Conservation (phyloP, 345 rosid species). For the Syzygium oleosum region DNA sequence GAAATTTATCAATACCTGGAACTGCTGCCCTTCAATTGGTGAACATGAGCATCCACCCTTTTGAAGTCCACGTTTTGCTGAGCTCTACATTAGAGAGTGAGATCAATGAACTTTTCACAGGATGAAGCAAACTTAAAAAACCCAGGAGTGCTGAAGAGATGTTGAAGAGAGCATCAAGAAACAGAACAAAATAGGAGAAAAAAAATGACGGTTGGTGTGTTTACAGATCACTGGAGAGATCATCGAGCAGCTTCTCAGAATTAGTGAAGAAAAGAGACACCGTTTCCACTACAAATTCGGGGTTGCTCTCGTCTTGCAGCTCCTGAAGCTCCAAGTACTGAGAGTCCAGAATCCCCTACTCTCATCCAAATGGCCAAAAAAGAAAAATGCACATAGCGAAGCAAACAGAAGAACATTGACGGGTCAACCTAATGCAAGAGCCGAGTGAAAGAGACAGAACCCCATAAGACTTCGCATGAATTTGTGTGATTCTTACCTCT, state of each 20-base stretch:
- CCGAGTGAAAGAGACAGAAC: background rate
- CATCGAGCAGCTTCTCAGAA: slow-evolving; percentile 77
- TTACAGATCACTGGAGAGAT: slow-evolving; percentile 64
- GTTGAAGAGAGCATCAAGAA: background rate
- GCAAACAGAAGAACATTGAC: background rate
- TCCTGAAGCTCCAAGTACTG: slow-evolving; percentile 82
- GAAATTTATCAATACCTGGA: slow-evolving; percentile 43
- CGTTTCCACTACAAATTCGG: slow-evolving; percentile 85
- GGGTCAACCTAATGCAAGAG: background rate
- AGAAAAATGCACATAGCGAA: background rate
- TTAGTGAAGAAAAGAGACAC: slow-evolving; percentile 80
- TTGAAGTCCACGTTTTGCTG: slow-evolving; percentile 70
- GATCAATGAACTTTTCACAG: background rate
- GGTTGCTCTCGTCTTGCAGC: slow-evolving; percentile 90
- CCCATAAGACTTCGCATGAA: background rate
- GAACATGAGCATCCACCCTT: slow-evolving; percentile 74
- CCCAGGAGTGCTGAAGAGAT: background rate
- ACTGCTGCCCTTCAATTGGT: slow-evolving; percentile 89
- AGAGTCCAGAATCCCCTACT: slow-evolving; percentile 71
- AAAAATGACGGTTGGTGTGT: background rate
- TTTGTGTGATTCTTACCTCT: slow-evolving; percentile 32
- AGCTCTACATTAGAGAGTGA: slow-evolving; percentile 19
- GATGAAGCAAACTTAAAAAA: background rate
- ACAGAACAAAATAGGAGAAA: background rate
- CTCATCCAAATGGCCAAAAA: background rate